Conservation (phyloP, 441 rosid species). For the Populus hybrid region DNA sequence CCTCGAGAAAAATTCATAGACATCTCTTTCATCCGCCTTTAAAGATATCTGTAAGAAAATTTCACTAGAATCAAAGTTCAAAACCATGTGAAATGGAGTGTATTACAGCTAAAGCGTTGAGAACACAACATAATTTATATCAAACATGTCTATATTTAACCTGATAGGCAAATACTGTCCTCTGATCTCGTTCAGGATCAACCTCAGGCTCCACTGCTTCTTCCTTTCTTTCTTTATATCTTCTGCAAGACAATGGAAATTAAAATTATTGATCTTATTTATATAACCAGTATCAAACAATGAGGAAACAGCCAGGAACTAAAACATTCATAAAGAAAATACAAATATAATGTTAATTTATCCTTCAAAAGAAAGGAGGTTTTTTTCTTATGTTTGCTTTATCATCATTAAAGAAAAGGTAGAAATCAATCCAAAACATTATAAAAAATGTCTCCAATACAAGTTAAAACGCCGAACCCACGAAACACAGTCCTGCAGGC, state of each 20-base stretch:
- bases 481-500: constrained; percentile 71
- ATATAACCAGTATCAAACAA: constrained; percentile 1
- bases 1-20: constrained; percentile 90
- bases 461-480: constrained; percentile 59
- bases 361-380: constrained; percentile 8
- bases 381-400: constrained; percentile 6
- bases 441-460: constrained; percentile 47
- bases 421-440: constrained; percentile 37
- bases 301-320: not conserved
- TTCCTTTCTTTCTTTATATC: constrained; percentile 81
- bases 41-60: too few species aligned
- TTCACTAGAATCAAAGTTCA: constrained; percentile 12
- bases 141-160: constrained; percentile 28
- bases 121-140: not conserved
- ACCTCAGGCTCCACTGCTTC: constrained; percentile 76
- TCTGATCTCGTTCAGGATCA: constrained; percentile 99
- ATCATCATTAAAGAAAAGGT: constrained; percentile 5
- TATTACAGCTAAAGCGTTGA: not conserved
- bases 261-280: constrained; percentile 17
- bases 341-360: not conserved
- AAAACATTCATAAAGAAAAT: constrained; percentile 5
- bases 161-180: constrained; percentile 99
- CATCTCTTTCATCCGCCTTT: constrained; percentile 95
- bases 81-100: not conserved
- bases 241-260: constrained; percentile 48